A percentile compares a stretch with the other conserved stretches of the same genome.
Conservation (phyloP, 2,329 filamentous ascomycete species). For the Curvularia verruculosa region DNA sequence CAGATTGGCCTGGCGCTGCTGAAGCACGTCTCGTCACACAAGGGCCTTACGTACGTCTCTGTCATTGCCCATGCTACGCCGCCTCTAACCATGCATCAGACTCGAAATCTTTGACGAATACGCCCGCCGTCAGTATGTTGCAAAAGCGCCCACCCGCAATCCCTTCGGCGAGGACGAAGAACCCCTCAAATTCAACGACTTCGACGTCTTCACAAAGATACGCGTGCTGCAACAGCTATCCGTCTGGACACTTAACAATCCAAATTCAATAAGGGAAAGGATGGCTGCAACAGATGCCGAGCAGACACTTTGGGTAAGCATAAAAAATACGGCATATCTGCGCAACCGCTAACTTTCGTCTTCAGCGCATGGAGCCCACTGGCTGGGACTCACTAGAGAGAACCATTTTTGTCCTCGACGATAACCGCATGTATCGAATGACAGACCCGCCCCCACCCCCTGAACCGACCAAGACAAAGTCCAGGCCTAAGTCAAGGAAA, state of each 20-base stretch:
- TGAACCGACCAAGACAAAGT: constrained; percentile 60
- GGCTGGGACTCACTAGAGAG: constrained; percentile 90
- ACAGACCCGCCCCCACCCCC: constrained; percentile 73
- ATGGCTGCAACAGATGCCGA: constrained; percentile 84
- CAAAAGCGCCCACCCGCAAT: constrained; percentile 79
- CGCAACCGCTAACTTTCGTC: constrained; percentile 25
- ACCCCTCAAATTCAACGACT: constrained; percentile 75
- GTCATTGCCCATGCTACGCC: not conserved
- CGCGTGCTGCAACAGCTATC: constrained; percentile 86
- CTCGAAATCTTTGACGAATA: constrained; percentile 92
- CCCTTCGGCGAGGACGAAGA: constrained; percentile 82
- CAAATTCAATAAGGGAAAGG: constrained; percentile 83
- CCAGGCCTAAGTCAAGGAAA: constrained; percentile 63
- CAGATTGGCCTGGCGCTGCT: constrained; percentile 85
- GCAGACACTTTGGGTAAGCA: constrained; percentile 79
- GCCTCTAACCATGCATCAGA: constrained; percentile 55
- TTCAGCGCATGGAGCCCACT: constrained; percentile 72
- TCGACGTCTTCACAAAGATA: constrained; percentile 84
- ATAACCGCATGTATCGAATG: constrained; percentile 88
- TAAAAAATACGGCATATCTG: not conserved
- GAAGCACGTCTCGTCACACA: constrained; percentile 92
- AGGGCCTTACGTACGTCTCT: constrained; percentile 79
- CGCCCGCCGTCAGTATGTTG: constrained; percentile 82
- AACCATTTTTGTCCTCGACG: constrained; percentile 88
- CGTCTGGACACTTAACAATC: constrained; percentile 84